Evolutionary conservation across 2,329 filamentous ascomycete species (phyloP).

Genomic region (Didymella segeticola): DNA sequence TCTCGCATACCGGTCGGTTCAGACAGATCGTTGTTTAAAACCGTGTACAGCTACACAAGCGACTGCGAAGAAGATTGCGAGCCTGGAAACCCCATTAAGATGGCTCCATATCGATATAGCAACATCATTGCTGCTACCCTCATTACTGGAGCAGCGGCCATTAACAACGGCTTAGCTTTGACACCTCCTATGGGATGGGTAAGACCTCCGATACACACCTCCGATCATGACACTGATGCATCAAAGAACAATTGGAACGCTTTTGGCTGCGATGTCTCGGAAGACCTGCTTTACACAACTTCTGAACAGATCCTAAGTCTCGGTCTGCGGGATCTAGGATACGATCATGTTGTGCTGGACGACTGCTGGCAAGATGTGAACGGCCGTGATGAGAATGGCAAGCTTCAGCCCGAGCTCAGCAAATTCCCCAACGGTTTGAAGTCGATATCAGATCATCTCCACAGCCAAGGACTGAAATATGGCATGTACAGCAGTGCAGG

Average conservation of each 20-base stretch:
- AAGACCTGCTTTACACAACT: slow-evolving; percentile 35
- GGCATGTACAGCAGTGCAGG: slow-evolving; percentile 69
- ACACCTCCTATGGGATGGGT: slow-evolving; percentile 37
- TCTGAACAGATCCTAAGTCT: slow-evolving; percentile 31
- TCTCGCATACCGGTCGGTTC: slow-evolving; percentile 6
- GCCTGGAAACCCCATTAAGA: not conserved
- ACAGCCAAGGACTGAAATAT: slow-evolving; percentile 61
- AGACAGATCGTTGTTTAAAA: slow-evolving; percentile 3
- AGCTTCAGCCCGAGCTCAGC: slow-evolving; percentile 55
- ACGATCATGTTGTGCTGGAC: slow-evolving; percentile 64
- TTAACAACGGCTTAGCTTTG: slow-evolving; percentile 33
- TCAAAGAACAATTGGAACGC: slow-evolving; percentile 36
- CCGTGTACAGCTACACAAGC: slow-evolving; percentile 2
- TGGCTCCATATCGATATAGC: slow-evolving; percentile 19
- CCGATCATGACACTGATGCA: not conserved
- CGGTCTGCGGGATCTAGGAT: slow-evolving; percentile 39
- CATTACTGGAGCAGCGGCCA: slow-evolving; percentile 25
- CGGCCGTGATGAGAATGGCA: slow-evolving; percentile 52
- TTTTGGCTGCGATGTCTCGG: slow-evolving; percentile 37
- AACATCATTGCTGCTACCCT: slow-evolving; percentile 20
- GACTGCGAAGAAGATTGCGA: not conserved
- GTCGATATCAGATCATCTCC: slow-evolving; percentile 54
- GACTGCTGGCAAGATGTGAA: slow-evolving; percentile 63
- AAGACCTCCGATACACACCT: not conserved
- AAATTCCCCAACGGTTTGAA: slow-evolving; percentile 67